These are phyloP conservation scores for Ustilago hordei DNA, from an alignment of 1,284 basidiomycete genomes.

Conservation along the genomic window DNA sequence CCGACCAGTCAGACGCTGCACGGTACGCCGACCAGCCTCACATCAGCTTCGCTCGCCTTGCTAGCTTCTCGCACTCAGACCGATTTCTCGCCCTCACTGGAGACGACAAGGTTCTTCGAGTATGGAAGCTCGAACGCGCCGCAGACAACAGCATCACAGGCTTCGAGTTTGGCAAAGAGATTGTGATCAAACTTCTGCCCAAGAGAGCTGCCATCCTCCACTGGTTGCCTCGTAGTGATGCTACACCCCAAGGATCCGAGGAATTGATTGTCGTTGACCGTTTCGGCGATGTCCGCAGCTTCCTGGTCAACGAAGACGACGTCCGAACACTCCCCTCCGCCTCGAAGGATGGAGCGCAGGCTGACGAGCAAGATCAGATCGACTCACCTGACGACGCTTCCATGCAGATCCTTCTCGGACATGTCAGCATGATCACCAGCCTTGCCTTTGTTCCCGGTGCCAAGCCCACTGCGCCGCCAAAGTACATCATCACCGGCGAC, in stretches of 20 bases:
- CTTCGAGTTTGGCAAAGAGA: slow-evolving; percentile 49
- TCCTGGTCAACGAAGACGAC: slow-evolving; percentile 37
- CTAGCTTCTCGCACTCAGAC: slow-evolving; percentile 55
- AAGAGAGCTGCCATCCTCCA: slow-evolving; percentile 62
- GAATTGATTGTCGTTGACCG: slow-evolving; percentile 61
- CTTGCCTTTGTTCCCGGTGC: slow-evolving; percentile 50
- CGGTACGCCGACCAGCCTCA: slow-evolving; percentile 37
- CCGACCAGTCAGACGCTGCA: slow-evolving; percentile 50
- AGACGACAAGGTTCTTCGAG: slow-evolving; percentile 65
- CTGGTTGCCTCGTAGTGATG: slow-evolving; percentile 47
- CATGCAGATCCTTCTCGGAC: slow-evolving; percentile 58
- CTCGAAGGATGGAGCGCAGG: not conserved
- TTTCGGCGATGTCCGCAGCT: slow-evolving; percentile 63
- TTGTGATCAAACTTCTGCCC: slow-evolving; percentile 54
- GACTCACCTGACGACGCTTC: slow-evolving; percentile 47
- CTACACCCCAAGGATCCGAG: slow-evolving; percentile 30
- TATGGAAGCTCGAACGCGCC: slow-evolving; percentile 45
- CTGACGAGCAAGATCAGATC: slow-evolving; percentile 49
- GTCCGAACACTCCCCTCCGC: slow-evolving; percentile 22
- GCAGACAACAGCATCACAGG: slow-evolving; percentile 18
- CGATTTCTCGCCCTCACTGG: slow-evolving; percentile 59
- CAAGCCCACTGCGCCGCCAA: slow-evolving; percentile 21
- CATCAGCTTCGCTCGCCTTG: slow-evolving; percentile 57
- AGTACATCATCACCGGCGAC: slow-evolving; percentile 59
- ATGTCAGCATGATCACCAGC: slow-evolving; percentile 64